phyloP scores from a whole-genome alignment of 305 asterid genomes.

The Fraxinus angustifolia region DNA sequence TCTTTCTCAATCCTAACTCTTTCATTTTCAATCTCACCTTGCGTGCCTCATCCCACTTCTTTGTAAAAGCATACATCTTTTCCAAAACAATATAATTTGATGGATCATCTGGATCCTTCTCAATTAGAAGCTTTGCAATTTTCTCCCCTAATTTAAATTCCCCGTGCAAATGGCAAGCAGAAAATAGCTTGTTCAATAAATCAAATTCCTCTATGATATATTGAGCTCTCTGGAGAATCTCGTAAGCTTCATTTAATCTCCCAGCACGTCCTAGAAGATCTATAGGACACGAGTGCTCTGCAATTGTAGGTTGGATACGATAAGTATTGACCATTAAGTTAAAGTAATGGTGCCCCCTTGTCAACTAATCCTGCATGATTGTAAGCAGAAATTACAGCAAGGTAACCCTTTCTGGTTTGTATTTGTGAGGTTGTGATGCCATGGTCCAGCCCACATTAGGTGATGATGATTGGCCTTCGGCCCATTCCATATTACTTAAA shows the following conservation, averaged over 20 bases:
- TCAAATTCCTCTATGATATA: slow-evolving; percentile 39
- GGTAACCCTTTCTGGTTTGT: slow-evolving; percentile 61
- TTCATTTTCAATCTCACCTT: slow-evolving; percentile 61
- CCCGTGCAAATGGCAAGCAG: slow-evolving; percentile 61
- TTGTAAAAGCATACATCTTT: slow-evolving; percentile 55
- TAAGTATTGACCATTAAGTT: slow-evolving; percentile 45
- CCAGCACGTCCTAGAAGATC: slow-evolving; percentile 82
- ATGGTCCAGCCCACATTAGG: no score
- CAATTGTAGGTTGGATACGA: slow-evolving; percentile 50
- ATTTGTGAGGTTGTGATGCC: no score
- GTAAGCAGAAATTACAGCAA: slow-evolving; percentile 80
- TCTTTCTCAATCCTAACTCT: slow-evolving; percentile 57
- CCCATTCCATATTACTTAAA: no score
- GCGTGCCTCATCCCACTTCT: slow-evolving; percentile 58
- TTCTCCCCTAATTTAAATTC: slow-evolving; percentile 53
- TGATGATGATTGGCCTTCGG: no score
- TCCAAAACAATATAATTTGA: slow-evolving; percentile 62
- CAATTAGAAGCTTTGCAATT: slow-evolving; percentile 49
- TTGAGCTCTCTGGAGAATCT: slow-evolving; percentile 43
- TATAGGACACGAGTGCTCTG: slow-evolving; percentile 67
- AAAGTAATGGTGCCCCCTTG: slow-evolving; percentile 49
- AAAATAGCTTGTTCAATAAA: slow-evolving; percentile 63
- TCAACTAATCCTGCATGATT: slow-evolving; percentile 78
- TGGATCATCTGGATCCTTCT: slow-evolving; percentile 47
- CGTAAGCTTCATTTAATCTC: slow-evolving; percentile 60